phyloP scores from a whole-genome alignment of 352 stramenopile species.

The Pythium guiyangense region DNA sequence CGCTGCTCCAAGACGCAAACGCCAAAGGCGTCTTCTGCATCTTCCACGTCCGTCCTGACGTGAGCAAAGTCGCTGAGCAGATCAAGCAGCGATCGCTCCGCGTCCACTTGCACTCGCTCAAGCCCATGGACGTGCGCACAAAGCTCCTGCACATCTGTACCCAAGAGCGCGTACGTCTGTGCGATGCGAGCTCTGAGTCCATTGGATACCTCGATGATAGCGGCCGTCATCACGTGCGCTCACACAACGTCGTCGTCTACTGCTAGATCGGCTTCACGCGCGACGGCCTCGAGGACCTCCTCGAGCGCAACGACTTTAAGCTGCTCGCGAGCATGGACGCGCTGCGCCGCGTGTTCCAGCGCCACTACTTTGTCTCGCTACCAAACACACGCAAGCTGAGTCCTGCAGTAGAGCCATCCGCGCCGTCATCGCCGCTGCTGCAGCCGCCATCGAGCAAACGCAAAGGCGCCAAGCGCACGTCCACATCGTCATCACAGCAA shows the following conservation, averaged over 20 bases:
- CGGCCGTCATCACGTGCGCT: too few relatives aligned
- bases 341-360: conserved; percentile 44
- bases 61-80: conserved; percentile 55
- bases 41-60: conserved; percentile 45
- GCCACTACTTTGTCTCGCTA: conserved; percentile 45
- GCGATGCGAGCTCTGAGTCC: too few relatives aligned
- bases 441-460: too few relatives aligned
- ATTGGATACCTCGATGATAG: too few relatives aligned
- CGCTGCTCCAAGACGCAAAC: conserved; percentile 40
- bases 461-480: neutral
- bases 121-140: conserved; percentile 33
- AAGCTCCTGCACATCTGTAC: conserved; percentile 56
- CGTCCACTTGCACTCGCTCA: conserved; percentile 38
- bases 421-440: too few relatives aligned
- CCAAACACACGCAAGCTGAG: conserved; percentile 42
- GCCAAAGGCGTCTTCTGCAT: conserved; percentile 52
- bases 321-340: conserved; percentile 34
- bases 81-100: conserved; percentile 31
- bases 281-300: conserved; percentile 48
- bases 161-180: conserved; percentile 29
- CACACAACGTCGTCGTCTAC: neutral
- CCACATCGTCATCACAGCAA: neutral
- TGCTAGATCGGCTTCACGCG: conserved; percentile 58
- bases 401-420: too few relatives aligned
- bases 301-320: conserved; percentile 25